Base-by-base conservation (phyloP, 1,284 basidiomycete species). In the Microbotryum intermedium region DNA sequence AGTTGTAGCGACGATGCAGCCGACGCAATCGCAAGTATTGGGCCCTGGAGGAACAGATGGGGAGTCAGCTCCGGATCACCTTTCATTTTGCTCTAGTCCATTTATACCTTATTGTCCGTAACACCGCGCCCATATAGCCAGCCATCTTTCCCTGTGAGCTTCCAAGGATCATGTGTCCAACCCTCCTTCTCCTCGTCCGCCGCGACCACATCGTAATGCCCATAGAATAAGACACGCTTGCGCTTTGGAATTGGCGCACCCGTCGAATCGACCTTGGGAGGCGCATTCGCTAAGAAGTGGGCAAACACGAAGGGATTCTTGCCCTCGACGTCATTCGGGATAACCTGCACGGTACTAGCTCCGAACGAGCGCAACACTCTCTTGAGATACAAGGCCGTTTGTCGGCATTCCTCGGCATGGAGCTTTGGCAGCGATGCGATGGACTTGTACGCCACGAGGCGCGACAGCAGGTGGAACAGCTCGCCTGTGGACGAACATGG, bases 41-140 rank as follows among this genome's bases (percentile, higher is more conserved):
- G 94, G 0, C 94, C 94, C 73, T 97, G 93, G 26, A 77, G 93
- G 84, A 57, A 72, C 20, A 58, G n/a, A 42, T 11, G 34, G 34
- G 34, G 13, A 39, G 34, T 39, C 34, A 39, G 18, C 34, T n/a
- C 25, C n/a, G 43, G 53, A 28, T 44, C 1, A 26, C 21, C 30
- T 6, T 8, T 11, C 6, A 39, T 25, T 23, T 7, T 50, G 29
- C 10, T 9, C 47, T 4, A n/a, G 25, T 48, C 8, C 28, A 20
- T 43, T 50, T 21, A 16, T 42, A 70, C 72, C 62, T 74, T 74
- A 62, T 74, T 74, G 58, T 74, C 76, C 26, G 72, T 72, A 4
- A 89, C 86, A 1, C 94, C 94, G 28, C 94, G 84, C 3, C 91
- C 94, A 72, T 97, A 97, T 0, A 97, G 79, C 72, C 92, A 94